Percentiles rank a stretch among this genome's conserved stretches.
These are phyloP conservation scores for Harrya chromipes DNA, from an alignment of 768 basidiomycete genomes.

Conservation along the genomic window DNA sequence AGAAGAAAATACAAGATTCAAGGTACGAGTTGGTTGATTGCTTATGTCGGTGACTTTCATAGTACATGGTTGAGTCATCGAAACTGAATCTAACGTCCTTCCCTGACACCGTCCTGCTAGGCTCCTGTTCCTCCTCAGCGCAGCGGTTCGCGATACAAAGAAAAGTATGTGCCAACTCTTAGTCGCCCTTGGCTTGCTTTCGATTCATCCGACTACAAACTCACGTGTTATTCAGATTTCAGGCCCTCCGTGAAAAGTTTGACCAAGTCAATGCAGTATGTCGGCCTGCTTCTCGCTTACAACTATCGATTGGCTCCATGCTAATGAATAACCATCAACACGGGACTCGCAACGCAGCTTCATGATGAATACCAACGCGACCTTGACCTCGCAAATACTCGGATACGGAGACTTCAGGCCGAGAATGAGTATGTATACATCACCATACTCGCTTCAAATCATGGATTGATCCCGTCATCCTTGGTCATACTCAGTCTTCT, in stretches of 20 bases:
- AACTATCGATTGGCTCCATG: not conserved
- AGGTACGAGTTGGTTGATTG: constrained; percentile 16
- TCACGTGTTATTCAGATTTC: constrained; percentile 20
- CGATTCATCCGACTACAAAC: not conserved
- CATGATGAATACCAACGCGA: constrained; percentile 28
- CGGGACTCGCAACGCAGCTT: constrained; percentile 5
- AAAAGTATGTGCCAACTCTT: constrained; percentile 22
- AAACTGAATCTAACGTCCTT: not conserved
- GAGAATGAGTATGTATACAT: constrained; percentile 30
- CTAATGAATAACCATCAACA: not conserved
- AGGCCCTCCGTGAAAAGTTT: constrained; percentile 30
- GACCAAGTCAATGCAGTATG: constrained; percentile 33
- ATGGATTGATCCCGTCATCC: not conserved
- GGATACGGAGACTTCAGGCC: constrained; percentile 29
- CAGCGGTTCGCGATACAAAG: constrained; percentile 28
- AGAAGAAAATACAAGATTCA: constrained; percentile 25
- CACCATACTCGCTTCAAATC: not conserved
- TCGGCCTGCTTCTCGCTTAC: not conserved
- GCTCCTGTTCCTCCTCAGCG: constrained; percentile 15
- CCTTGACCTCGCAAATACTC: constrained; percentile 25
- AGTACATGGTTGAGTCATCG: not conserved
- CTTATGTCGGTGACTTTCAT: not conserved
- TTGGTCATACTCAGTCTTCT: constrained; percentile 22
- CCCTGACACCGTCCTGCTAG: not conserved
- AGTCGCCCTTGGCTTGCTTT: not conserved